A percentile compares a stretch with the other conserved stretches of the same genome.
These are phyloP conservation scores for Kwoniella sp. DNA, from an alignment of 768 basidiomycete species.

Conservation along the genomic window DNA sequence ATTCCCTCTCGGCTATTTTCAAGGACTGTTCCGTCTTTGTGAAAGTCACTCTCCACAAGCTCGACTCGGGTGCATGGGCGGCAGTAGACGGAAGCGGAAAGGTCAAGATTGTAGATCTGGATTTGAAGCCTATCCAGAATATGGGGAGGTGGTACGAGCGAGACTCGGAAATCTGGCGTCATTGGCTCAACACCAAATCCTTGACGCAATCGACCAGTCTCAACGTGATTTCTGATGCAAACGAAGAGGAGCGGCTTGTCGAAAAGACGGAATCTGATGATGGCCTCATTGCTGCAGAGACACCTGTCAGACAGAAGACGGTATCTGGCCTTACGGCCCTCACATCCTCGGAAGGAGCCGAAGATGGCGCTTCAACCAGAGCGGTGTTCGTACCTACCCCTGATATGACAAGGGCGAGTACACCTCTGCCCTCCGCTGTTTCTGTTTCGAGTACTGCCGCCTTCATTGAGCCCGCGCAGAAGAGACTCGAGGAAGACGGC, in stretches of 20 bases:
- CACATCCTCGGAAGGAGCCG: background rate
- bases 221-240: background rate
- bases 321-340: background rate
- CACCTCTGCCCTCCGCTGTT: background rate
- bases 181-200: constrained; percentile 27
- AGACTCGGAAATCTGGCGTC: constrained; percentile 66
- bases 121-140: constrained; percentile 71
- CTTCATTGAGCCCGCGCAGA: background rate
- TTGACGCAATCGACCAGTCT: background rate
- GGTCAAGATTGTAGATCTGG: constrained; percentile 80
- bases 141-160: constrained; percentile 71
- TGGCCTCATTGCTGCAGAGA: background rate
- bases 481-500: background rate
- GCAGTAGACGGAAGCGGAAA: constrained; percentile 32
- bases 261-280: background rate
- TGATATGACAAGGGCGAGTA: constrained; percentile 2
- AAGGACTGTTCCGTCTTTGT: constrained; percentile 89
- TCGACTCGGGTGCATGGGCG: constrained; percentile 29
- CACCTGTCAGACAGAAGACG: constrained; percentile 5
- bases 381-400: constrained; percentile 15
- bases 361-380: constrained; percentile 10
- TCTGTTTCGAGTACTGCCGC: background rate
- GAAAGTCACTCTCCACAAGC: constrained; percentile 32
- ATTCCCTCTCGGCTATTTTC: constrained; percentile 86
- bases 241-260: background rate